Evolutionary conservation across 305 asterid species (phyloP), one percentile per base, ranked within the genome.

Genomic region (Rubia balearica): DNA sequence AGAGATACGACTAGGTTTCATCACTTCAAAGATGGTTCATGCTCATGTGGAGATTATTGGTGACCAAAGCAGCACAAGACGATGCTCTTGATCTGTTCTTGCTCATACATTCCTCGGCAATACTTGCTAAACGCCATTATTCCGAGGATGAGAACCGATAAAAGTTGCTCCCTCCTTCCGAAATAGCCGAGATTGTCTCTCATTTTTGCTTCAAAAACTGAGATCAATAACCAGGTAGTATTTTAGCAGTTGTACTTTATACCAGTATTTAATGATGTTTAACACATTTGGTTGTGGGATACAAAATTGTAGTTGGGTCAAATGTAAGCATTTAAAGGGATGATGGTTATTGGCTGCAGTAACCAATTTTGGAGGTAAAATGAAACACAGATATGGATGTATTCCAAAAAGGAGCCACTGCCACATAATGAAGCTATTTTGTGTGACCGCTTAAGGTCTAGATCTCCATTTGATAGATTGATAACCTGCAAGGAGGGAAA

Each of bases 1-100:
- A 77, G 97, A 27, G 97, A 93, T 77, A 73, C 85, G 0, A 88
- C 90, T 76, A 84, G 97, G 81, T 91, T 91, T 81, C 97, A 89
- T 81, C 97, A 88, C 86, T 89, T 91, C 82, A 84, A 78, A 41
- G 53, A 82, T 62, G 97, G 96, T 3, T 46, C 69, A 43, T 93
- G 97, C 79, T 93, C 97, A 57, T 90, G 98, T 80, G 85, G 89
- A 40, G 97, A 93, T 73, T 90, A 86, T 73, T 90, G 97, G 98
- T 90, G 80, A 89, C 36, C 24, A 45, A 33, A 62, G 60, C 70
- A 14, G 56, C n/a, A 1, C 4, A 2, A 46, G 17, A 2, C 17
- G 27, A 7, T 22, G 14, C 17, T 21, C 16, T 41, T 48, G 12
- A 21, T 33, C 6, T 21, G 9, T 30, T 57, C 9, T 57, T 65